Evolutionary conservation across 352 stramenopile species (phyloP), one percentile per base, ranked within the genome.

Genomic region (Pythium coloratum): DNA sequence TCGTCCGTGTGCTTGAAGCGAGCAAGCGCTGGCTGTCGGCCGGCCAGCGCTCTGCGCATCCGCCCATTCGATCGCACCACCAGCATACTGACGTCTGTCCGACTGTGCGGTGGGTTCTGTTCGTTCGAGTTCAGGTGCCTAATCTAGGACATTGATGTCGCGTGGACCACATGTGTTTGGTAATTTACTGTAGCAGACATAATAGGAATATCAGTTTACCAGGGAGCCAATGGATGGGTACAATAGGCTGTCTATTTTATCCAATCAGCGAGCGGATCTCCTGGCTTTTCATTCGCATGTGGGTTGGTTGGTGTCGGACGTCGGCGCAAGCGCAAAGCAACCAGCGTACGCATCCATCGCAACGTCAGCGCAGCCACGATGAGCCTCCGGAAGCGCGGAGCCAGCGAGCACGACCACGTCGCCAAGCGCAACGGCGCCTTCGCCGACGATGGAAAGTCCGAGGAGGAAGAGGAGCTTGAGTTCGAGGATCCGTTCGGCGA

Each of bases 401-500:
- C 75, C 46, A 64, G 63, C 54, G 79, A 89, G 13, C 68, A 72
- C 16, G 73, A 78, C 46, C 59, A 66, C 33, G 74, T 72, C 56
- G 28, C 70, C 59, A 95, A 95, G 77, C 82, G 85, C 62, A 80
- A 77, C 69, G 80, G 70, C 16, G 70, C 69, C 38, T 71, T 72
- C 18, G 69, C 53, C 66, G 74, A 74, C 20, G 69, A 78, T 3
- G 32, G n/a, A 18, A 53, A 53, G 46, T 53, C 46, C 34, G 72
- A 82, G 26, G 73, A 87, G 30, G 81, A 86, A 33, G 81, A 87
- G 54, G 69, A 95, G 26, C 67, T 97, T 28, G 85, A 95, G 67
- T 96, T 94, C 62, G 89, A 97, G 70, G 88, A 97, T 64, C 88
- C 86, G 20, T 97, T 93, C 64, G 87, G 86, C 56, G 91, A 97